A percentile compares a stretch with the other conserved stretches of the same genome.
phyloP scores from a whole-genome alignment of 345 rosid genomes.

The Corchorus olitorius region DNA sequence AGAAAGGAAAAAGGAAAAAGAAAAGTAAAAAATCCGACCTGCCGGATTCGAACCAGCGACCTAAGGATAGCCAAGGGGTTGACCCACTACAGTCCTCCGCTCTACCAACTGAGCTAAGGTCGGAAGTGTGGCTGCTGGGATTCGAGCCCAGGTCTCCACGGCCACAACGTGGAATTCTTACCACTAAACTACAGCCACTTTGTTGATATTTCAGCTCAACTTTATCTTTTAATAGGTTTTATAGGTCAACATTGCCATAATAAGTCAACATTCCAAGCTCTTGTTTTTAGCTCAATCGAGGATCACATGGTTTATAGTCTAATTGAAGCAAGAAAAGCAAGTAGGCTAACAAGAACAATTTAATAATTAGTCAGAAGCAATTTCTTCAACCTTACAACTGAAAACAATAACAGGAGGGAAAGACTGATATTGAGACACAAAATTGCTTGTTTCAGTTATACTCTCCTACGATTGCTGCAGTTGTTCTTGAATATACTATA shows the following conservation, averaged over 20 bases:
- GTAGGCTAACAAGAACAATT: not conserved
- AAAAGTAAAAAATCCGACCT: conserved; percentile 49
- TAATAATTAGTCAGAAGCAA: too few relatives aligned
- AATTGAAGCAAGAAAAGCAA: not conserved
- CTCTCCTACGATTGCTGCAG: not conserved
- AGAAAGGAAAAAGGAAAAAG: not conserved
- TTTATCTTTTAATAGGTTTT: too few relatives aligned
- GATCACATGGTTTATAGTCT: too few relatives aligned
- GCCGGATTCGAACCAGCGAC: conserved; percentile 65
- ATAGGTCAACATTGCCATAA: not conserved
- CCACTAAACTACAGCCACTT: too few relatives aligned
- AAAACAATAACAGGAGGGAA: too few relatives aligned
- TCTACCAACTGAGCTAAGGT: conserved; percentile 98
- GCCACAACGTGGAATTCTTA: conserved; percentile 79
- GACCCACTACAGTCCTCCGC: conserved; percentile 92
- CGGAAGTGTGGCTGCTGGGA: conserved; percentile 58
- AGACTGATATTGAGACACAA: too few relatives aligned
- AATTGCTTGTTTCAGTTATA: too few relatives aligned
- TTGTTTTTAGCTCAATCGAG: too few relatives aligned
- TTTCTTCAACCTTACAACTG: too few relatives aligned
- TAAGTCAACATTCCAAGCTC: too few relatives aligned
- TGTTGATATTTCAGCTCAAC: too few relatives aligned
- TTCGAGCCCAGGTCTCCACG: conserved; percentile 96
- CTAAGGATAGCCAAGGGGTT: conserved; percentile 36
- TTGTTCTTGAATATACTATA: not conserved